Base-by-base conservation (phyloP, 164 flowering plant species). In the Dillenia suffruticosa region DNA sequence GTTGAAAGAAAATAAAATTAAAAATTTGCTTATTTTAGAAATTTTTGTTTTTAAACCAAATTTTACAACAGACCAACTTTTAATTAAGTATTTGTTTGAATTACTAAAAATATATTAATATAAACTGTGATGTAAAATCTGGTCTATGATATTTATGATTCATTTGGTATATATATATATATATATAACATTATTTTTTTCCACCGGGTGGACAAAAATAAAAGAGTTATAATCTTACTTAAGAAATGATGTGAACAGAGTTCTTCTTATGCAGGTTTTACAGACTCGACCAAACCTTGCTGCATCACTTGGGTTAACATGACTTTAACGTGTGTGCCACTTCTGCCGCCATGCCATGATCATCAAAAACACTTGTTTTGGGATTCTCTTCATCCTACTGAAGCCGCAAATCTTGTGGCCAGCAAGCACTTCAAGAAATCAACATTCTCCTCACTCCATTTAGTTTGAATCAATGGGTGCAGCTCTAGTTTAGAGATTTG, bases 311-410 rank as follows among this genome's bases (percentile, higher is more conserved):
- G 73, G 77, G 12, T 0, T 0, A 77, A 77, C 65, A 79, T 74
- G 49, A 67, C 81, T 0, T 61, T 68, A 8, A 32, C 49, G 11
- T 81, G 90, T 67, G 56, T 78, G 19, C 82, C 84, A 12, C 54
- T 47, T 26, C 51, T 58, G 12, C 2, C 12, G 32, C 75, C 88
- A 1, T 85, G 88, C 59, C 14, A 1, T 2, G 24, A 74, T 32
- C 40, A 59, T 9, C 16, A 64, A 8, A 46, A 66, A 5, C 57
- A 73, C 69, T 70, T 56, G 59, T 81, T 75, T 45, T 87, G 78
- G 76, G 89, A 87, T 67, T 80, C 66, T 6, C 73, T 15, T 66
- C 89, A 87, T 74, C 76, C 62, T 2, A 79, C 83, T 3, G 80
- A 84, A 62, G 26, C 70, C 48, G 65, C 56, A 3, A 62, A 49